These are phyloP conservation scores for Paraphoma chrysanthemicola DNA, from an alignment of 2,329 filamentous ascomycete species.

Conservation along the genomic window DNA sequence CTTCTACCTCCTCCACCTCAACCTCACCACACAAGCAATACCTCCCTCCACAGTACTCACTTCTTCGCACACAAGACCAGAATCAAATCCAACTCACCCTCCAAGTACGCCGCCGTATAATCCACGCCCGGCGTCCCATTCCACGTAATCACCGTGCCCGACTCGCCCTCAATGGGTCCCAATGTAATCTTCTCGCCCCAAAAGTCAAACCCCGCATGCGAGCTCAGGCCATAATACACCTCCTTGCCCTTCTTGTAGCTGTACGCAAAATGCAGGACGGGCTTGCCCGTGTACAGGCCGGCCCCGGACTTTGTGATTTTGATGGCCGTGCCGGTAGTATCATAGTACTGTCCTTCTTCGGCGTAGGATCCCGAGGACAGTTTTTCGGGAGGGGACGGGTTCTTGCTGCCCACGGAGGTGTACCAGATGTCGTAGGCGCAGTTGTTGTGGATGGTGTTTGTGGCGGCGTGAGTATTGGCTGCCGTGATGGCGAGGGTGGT, in stretches of 20 bases:
- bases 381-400: not conserved
- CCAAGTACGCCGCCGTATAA: constrained; percentile 12
- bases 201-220: constrained; percentile 27
- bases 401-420: constrained; percentile 20
- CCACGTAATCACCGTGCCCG: constrained; percentile 18
- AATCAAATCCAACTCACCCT: constrained; percentile 23
- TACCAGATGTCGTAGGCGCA: constrained; percentile 31
- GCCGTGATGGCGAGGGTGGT: constrained; percentile 17
- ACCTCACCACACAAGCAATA: not conserved
- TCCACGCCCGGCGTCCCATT: constrained; percentile 18
- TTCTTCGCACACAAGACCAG: constrained; percentile 21
- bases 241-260: constrained; percentile 17
- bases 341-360: constrained; percentile 15
- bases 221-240: constrained; percentile 34
- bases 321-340: constrained; percentile 28
- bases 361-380: not conserved
- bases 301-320: constrained; percentile 22
- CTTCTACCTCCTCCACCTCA: too few relatives aligned
- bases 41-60: not conserved
- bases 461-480: constrained; percentile 17
- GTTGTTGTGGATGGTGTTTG: constrained; percentile 31
- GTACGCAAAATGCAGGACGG: constrained; percentile 32
- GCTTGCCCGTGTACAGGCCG: constrained; percentile 19
- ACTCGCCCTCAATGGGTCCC: constrained; percentile 1
- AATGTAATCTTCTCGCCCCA: constrained; percentile 22